Evolutionary conservation across 1,139 yeast species (phyloP).

Genomic region (Yamadazyma trypodendri): DNA sequence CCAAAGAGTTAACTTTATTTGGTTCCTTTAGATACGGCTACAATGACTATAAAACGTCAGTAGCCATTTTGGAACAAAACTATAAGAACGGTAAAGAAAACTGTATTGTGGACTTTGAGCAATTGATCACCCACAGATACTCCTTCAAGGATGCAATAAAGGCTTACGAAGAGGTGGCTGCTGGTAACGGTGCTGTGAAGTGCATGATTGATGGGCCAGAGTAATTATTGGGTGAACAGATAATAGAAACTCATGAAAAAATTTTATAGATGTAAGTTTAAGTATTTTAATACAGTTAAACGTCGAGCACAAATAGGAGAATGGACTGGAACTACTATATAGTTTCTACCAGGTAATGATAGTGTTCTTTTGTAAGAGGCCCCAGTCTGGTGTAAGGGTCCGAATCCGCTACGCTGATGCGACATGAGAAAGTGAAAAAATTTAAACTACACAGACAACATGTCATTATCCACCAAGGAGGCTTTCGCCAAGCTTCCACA

Average conservation of each 20-base stretch:
- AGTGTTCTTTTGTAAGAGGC: conserved; percentile 1
- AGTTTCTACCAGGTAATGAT: neutral
- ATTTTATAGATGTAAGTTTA: neutral
- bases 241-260: neutral
- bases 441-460: conserved; percentile 6
- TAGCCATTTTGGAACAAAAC: conserved; percentile 58
- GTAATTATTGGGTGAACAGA: conserved; percentile 3
- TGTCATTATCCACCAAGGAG: conserved; percentile 32
- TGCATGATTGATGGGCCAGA: conserved; percentile 47
- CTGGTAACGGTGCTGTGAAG: conserved; percentile 45
- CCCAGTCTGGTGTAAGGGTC: neutral
- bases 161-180: conserved; percentile 72
- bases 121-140: conserved; percentile 76
- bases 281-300: conserved; percentile 5
- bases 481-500: conserved; percentile 66
- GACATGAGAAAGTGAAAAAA: conserved; percentile 4
- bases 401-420: neutral
- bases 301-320: too few species aligned
- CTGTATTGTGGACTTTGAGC: conserved; percentile 42
- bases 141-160: conserved; percentile 70
- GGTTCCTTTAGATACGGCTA: conserved; percentile 83
- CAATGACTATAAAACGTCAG: conserved; percentile 76
- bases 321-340: too few species aligned
- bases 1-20: conserved; percentile 66
- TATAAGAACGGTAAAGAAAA: conserved; percentile 61